phyloP scores from a whole-genome alignment of 1,284 basidiomycete genomes.

The Malassezia obtusa region DNA sequence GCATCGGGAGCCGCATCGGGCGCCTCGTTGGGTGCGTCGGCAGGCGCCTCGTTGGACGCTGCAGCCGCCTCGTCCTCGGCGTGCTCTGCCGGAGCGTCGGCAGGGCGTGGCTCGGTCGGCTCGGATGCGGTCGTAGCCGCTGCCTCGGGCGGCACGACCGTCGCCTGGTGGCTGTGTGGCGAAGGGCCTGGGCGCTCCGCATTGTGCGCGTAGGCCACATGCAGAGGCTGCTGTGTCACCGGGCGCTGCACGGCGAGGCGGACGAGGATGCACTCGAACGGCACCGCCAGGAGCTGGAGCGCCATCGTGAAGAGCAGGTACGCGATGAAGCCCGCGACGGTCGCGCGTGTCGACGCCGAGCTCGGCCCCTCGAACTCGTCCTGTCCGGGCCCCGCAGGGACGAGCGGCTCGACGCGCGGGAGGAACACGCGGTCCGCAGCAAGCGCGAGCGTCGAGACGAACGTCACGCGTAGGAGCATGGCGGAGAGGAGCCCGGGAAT shows the following conservation, averaged over 20 bases:
- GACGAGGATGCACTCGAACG: slow-evolving; percentile 42
- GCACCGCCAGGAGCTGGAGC: slow-evolving; percentile 29
- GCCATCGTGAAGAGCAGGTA: slow-evolving; percentile 34
- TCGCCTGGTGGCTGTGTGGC: slow-evolving; percentile 36
- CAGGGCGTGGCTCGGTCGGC: no score
- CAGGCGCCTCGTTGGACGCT: slow-evolving; percentile 38
- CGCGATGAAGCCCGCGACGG: slow-evolving; percentile 26
- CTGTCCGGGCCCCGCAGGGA: slow-evolving; percentile 22
- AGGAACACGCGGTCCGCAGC: slow-evolving; percentile 33
- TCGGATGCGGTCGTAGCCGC: no score
- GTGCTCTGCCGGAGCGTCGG: no score
- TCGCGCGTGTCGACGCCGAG: slow-evolving; percentile 25
- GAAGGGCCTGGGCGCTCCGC: slow-evolving; percentile 14
- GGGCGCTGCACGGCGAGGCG: slow-evolving; percentile 38
- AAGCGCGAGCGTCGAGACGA: slow-evolving; percentile 32
- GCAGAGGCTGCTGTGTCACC: slow-evolving; percentile 38
- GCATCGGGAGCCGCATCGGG: slow-evolving; percentile 18
- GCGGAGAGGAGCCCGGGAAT: slow-evolving; percentile 33
- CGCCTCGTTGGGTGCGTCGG: slow-evolving; percentile 28
- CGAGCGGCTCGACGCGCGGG: slow-evolving; percentile 23
- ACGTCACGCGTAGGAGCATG: slow-evolving; percentile 28
- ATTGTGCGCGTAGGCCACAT: slow-evolving; percentile 33
- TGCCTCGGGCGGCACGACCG: slow-evolving; percentile 3
- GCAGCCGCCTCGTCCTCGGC: no score
- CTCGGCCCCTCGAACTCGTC: slow-evolving; percentile 32